Evolutionary conservation across 1,284 basidiomycete species (phyloP).

Genomic region (Pseudozyma sp.): DNA sequence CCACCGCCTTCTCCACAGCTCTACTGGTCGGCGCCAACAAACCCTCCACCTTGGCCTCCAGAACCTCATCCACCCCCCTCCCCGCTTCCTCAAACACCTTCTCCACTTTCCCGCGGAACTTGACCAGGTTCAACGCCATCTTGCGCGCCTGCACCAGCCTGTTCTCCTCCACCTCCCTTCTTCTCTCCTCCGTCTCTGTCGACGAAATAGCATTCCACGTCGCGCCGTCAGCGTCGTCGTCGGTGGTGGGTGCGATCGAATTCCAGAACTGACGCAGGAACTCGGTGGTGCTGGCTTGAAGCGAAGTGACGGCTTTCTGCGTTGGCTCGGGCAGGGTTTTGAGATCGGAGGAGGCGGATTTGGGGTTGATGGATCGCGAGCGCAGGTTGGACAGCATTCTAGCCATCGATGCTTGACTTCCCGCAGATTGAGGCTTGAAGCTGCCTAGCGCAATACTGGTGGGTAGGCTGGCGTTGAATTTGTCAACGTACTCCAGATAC

Average conservation of each 20-base stretch:
- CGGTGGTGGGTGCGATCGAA: conserved; percentile 77
- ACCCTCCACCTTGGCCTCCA: conserved; percentile 10
- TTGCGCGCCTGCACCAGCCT: conserved; percentile 13
- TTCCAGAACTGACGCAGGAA: conserved; percentile 97
- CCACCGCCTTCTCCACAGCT: conserved; percentile 22
- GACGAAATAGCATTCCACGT: conserved; percentile 5
- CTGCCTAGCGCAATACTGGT: conserved; percentile 11
- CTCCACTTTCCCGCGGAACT: conserved; percentile 11
- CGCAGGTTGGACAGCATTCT: conserved; percentile 31
- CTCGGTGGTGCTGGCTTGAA: conserved; percentile 92
- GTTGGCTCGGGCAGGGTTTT: conserved; percentile 81
- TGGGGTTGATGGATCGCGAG: conserved; percentile 10
- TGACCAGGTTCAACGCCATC: conserved; percentile 40
- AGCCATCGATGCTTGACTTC: conserved; percentile 8
- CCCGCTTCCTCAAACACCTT: neutral
- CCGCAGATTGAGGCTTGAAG: conserved; percentile 6
- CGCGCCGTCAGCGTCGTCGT: conserved; percentile 1
- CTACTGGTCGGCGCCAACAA: conserved; percentile 18
- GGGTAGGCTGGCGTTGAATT: conserved; percentile 12
- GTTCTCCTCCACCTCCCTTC: conserved; percentile 26
- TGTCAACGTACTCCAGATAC: conserved; percentile 18
- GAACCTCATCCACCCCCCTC: conserved; percentile 18
- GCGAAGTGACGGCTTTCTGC: conserved; percentile 83
- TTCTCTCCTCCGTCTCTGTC: conserved; percentile 2
- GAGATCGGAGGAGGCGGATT: conserved; percentile 3